Percentiles rank a stretch among this genome's conserved stretches.
Conservation (phyloP, 805 yeast species). For the Wilhelminamyces savonicus region DNA sequence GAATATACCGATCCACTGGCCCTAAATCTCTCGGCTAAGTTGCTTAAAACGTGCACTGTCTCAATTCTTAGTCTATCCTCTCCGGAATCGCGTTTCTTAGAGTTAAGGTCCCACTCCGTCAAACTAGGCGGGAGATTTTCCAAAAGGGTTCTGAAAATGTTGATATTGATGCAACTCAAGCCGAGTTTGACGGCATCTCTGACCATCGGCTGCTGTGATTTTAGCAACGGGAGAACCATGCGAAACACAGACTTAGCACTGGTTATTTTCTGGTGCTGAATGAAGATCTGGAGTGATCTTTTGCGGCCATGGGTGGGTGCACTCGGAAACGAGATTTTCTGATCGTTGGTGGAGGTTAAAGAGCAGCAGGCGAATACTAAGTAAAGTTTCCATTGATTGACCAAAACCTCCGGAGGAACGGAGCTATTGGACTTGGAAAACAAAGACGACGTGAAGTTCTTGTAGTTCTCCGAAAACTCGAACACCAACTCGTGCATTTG, state of each 20-base stretch:
- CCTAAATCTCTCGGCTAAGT: slow-evolving; percentile 58
- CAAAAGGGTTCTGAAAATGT: slow-evolving; percentile 75
- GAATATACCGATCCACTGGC: slow-evolving; percentile 41
- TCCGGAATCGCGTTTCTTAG: slow-evolving; percentile 21
- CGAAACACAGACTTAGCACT: slow-evolving; percentile 86
- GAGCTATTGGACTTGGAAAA: slow-evolving; percentile 20
- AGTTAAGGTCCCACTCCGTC: slow-evolving; percentile 37
- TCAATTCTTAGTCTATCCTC: slow-evolving; percentile 61
- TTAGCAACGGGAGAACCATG: slow-evolving; percentile 78
- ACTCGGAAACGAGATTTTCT: slow-evolving; percentile 51
- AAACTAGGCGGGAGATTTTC: slow-evolving; percentile 66
- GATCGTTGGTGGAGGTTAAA: slow-evolving; percentile 83
- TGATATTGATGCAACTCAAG: slow-evolving; percentile 81
- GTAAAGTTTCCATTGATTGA: slow-evolving; percentile 85
- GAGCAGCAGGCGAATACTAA: slow-evolving; percentile 90
- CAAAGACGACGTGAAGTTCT: slow-evolving; percentile 29
- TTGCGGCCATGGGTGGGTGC: slow-evolving; percentile 60
- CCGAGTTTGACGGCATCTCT: slow-evolving; percentile 89
- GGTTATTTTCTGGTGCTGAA: slow-evolving; percentile 87
- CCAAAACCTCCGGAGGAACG: slow-evolving; percentile 60
- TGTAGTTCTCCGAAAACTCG: slow-evolving; percentile 44
- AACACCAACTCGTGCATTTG: slow-evolving; percentile 72
- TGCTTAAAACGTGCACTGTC: slow-evolving; percentile 64
- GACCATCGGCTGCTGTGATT: slow-evolving; percentile 60
- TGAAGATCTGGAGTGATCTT: slow-evolving; percentile 70